Evolutionary conservation across 352 stramenopile genomes (phyloP).

Genomic region (Pythium coloratum): DNA sequence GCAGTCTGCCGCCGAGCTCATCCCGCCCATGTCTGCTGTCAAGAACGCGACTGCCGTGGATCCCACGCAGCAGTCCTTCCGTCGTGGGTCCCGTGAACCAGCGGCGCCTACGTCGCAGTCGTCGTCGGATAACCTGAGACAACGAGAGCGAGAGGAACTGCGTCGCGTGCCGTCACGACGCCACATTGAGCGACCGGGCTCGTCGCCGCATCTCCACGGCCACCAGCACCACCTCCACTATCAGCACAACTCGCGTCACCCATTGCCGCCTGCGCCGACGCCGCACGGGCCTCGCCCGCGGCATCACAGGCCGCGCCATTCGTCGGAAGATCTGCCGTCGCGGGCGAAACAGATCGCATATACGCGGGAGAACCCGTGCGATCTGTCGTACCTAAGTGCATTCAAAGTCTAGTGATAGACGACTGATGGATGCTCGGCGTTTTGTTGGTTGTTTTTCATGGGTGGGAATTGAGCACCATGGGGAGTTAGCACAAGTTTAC

Average conservation of each 20-base stretch:
- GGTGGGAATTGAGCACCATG: too few species aligned
- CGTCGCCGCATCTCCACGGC: background rate
- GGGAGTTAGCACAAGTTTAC: too few species aligned
- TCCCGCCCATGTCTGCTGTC: background rate
- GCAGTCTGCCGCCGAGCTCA: too few species aligned
- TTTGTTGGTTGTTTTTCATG: too few species aligned
- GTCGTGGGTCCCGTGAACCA: background rate
- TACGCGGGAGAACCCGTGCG: slow-evolving; percentile 40
- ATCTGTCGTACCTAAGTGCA: slow-evolving; percentile 54
- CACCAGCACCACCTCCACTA: slow-evolving; percentile 1
- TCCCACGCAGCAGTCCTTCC: too few species aligned
- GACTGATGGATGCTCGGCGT: background rate
- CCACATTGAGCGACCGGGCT: slow-evolving; percentile 4
- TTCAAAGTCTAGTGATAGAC: slow-evolving; percentile 41
- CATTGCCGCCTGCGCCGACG: too few species aligned
- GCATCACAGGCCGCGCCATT: too few species aligned
- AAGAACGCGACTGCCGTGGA: background rate
- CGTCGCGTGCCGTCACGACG: slow-evolving; percentile 9
- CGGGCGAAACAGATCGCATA: slow-evolving; percentile 18
- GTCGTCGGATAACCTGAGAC: background rate
- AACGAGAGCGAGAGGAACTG: background rate
- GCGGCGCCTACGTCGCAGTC: slow-evolving; percentile 5
- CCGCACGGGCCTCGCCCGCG: too few species aligned
- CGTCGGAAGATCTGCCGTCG: slow-evolving; percentile 12
- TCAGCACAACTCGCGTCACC: background rate